Evolutionary conservation across 108 stramenopile species (phyloP), one percentile per base, ranked within the genome.

Genomic region (Fistulifera solaris): DNA sequence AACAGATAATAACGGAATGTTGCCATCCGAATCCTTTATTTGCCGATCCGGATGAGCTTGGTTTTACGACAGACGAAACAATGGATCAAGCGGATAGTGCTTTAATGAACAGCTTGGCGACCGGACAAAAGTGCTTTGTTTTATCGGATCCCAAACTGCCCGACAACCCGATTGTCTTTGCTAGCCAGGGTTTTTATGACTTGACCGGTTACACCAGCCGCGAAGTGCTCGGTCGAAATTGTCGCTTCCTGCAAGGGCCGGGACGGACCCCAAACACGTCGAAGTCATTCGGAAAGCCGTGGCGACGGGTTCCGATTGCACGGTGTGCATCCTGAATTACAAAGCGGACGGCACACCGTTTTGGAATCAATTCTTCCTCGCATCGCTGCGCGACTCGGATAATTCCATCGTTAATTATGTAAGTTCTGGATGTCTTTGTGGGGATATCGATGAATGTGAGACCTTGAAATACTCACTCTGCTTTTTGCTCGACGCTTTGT

Each of bases 281-380:
- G 94, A 90, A 57, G 72, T 94, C 35, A 73, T 91, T 47, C 77
- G 85, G 7, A 73, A 78, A 56, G 87, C 93, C 13, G 71, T 92
- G 39, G 76, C 69, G 12, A 85, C 76, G 51, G 88, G 87, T 14
- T 68, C 87, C 31, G 83, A 98, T 63, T 87, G 86, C 18, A 92
- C 89, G 12, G 81, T 85, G 16, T 96, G 95, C 52, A 55, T 98
- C 40, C 64, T 98, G 31, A 98, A 98, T 62, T 98, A 98, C 74
- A 95, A 93, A 78, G 93, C 96, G 17, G 96, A 98, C 71, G 95
- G 95, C 5, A 94, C 90, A 15, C 96, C 96, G 0, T 98, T 98
- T 60, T 98, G 96, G 96, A 98, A 98, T 66, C 94, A 97, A 54
- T 91, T 97, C 50, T 97, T 97, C 62, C 80, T 98, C 28, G 95